Evolutionary conservation across 2,329 filamentous ascomycete species (phyloP).

Genomic region (Fusarium nisikadoi): DNA sequence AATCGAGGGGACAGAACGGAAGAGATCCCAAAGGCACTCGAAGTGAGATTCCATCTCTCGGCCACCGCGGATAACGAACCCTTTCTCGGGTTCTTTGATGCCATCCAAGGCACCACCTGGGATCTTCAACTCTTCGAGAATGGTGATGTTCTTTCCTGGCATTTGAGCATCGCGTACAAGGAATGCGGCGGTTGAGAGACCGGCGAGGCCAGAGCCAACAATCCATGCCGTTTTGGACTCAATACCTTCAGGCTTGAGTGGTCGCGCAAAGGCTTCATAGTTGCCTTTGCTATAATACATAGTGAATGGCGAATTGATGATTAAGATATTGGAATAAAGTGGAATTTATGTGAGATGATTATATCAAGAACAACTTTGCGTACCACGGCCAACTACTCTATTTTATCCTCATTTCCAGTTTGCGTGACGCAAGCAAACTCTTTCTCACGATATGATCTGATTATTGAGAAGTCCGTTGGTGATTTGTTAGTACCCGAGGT

Average conservation of each 20-base stretch:
- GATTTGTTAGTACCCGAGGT: background rate
- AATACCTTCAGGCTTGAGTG: background rate
- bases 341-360: background rate
- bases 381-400: background rate
- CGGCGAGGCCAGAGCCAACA: background rate
- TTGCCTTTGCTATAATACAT: conserved; percentile 6
- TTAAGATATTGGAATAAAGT: background rate
- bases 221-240: conserved; percentile 1
- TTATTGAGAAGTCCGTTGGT: background rate
- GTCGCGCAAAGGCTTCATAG: conserved; percentile 1
- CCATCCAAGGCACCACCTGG: background rate
- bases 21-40: conserved; percentile 2
- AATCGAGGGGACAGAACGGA: conserved; percentile 2
- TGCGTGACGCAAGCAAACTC: background rate
- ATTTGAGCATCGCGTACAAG: conserved; percentile 7
- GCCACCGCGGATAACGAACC: background rate
- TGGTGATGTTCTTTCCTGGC: conserved; percentile 1
- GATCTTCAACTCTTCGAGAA: conserved; percentile 2
- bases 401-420: background rate
- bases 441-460: background rate
- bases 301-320: background rate
- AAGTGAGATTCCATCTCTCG: conserved; percentile 10
- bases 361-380: background rate
- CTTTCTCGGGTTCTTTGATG: background rate
- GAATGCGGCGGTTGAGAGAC: background rate